These are phyloP conservation scores for Cucumis melo DNA, from an alignment of 306 rosid genomes.

Conservation along the genomic window DNA sequence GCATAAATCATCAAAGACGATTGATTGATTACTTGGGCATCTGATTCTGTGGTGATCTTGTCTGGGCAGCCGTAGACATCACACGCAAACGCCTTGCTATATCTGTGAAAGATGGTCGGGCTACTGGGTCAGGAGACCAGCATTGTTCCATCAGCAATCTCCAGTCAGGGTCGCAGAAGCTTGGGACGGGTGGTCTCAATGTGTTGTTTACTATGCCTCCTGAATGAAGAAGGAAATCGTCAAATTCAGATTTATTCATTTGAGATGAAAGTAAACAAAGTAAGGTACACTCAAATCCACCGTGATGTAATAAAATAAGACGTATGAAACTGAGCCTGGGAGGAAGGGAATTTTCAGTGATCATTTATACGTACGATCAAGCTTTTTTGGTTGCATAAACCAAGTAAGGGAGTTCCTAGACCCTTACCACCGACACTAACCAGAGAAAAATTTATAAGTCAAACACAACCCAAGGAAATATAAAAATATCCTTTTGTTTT, in stretches of 20 bases:
- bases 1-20: not conserved
- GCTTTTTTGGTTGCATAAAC: not conserved
- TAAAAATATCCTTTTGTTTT: not conserved
- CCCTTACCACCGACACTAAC: not conserved
- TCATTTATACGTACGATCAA: not conserved
- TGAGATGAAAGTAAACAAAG: not conserved
- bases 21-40: constrained; percentile 16
- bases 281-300: not conserved
- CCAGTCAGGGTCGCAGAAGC: constrained; percentile 62
- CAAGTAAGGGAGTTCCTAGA: not conserved
- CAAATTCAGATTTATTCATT: not conserved
- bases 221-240: constrained; percentile 15
- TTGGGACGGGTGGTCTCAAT: constrained; percentile 59
- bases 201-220: constrained; percentile 87
- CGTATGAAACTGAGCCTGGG: not conserved
- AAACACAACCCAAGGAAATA: not conserved
- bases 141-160: constrained; percentile 77
- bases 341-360: not conserved
- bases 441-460: not conserved
- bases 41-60: constrained; percentile 14
- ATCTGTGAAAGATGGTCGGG: constrained; percentile 73
- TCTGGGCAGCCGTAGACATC: constrained; percentile 58
- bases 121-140: constrained; percentile 75
- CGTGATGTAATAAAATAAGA: not conserved
- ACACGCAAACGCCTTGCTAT: constrained; percentile 58